Evolutionary conservation across 306 rosid genomes (phyloP).

Genomic region (Citrullus amarus): DNA sequence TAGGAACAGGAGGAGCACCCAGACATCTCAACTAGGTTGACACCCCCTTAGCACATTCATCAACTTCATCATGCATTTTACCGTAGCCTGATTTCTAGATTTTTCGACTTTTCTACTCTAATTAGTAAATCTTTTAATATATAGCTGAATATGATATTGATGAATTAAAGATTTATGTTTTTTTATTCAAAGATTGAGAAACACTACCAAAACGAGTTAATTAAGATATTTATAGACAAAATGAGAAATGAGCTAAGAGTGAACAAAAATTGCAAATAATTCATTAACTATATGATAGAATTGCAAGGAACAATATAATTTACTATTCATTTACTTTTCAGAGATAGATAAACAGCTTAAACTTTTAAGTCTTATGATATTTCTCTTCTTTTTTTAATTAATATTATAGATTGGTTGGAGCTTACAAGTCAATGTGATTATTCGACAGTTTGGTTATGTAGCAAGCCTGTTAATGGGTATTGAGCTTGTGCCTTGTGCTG

Average conservation of each 20-base stretch:
- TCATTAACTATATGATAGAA: background rate
- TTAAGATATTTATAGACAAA: background rate
- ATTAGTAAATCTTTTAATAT: background rate
- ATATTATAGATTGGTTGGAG: background rate
- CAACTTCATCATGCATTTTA: background rate
- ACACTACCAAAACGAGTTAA: background rate
- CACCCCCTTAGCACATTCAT: no score
- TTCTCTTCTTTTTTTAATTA: background rate
- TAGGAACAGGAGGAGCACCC: no score
- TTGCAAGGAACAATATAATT: background rate
- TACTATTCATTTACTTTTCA: background rate
- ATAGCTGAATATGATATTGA: background rate
- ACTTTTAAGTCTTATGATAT: background rate
- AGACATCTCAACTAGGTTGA: no score
- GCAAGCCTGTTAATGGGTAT: background rate
- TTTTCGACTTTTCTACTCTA: background rate
- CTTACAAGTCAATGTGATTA: background rate
- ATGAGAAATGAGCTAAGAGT: background rate
- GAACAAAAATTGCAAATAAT: background rate
- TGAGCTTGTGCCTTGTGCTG: background rate
- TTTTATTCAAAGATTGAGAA: background rate
- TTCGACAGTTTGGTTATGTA: background rate
- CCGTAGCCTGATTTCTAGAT: background rate
- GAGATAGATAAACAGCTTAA: background rate
- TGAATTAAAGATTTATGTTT: background rate